Evolutionary conservation across 768 basidiomycete genomes (phyloP).

Genomic region (Agaricus blazei): DNA sequence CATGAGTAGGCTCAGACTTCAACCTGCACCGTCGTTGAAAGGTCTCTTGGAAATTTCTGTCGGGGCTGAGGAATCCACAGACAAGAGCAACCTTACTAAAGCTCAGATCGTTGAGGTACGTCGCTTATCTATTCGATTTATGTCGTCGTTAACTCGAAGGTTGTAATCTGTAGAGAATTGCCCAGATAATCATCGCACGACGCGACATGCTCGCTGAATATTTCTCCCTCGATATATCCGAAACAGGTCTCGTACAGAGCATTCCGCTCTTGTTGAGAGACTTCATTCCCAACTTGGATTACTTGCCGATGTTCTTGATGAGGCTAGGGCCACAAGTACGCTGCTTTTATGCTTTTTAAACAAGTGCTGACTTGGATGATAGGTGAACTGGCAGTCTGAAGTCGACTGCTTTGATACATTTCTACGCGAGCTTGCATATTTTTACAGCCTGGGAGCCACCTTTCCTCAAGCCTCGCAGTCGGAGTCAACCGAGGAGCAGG

Average conservation of each 20-base stretch:
- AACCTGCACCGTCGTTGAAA: slow-evolving; percentile 74
- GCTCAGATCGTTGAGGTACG: slow-evolving; percentile 68
- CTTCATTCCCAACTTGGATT: slow-evolving; percentile 88
- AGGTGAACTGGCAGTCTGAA: slow-evolving; percentile 91
- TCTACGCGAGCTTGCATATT: slow-evolving; percentile 85
- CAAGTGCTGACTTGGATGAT: neutral
- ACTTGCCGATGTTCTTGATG: slow-evolving; percentile 86
- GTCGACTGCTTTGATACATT: slow-evolving; percentile 81
- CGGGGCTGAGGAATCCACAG: slow-evolving; percentile 57
- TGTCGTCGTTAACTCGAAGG: neutral
- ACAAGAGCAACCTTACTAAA: slow-evolving; percentile 48
- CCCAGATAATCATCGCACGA: slow-evolving; percentile 49
- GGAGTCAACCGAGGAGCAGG: slow-evolving; percentile 27
- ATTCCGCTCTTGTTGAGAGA: slow-evolving; percentile 81
- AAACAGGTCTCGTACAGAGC: slow-evolving; percentile 62
- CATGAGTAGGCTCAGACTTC: slow-evolving; percentile 67
- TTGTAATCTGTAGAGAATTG: slow-evolving; percentile 47
- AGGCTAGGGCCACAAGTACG: slow-evolving; percentile 85
- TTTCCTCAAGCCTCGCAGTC: slow-evolving; percentile 43
- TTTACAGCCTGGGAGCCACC: slow-evolving; percentile 48
- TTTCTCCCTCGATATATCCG: slow-evolving; percentile 72
- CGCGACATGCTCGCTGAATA: slow-evolving; percentile 91
- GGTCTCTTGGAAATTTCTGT: slow-evolving; percentile 77
- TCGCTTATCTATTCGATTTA: neutral
- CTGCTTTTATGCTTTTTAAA: neutral